phyloP scores from a whole-genome alignment of 2,329 filamentous ascomycete species.

The Coniochaeta sp. region DNA sequence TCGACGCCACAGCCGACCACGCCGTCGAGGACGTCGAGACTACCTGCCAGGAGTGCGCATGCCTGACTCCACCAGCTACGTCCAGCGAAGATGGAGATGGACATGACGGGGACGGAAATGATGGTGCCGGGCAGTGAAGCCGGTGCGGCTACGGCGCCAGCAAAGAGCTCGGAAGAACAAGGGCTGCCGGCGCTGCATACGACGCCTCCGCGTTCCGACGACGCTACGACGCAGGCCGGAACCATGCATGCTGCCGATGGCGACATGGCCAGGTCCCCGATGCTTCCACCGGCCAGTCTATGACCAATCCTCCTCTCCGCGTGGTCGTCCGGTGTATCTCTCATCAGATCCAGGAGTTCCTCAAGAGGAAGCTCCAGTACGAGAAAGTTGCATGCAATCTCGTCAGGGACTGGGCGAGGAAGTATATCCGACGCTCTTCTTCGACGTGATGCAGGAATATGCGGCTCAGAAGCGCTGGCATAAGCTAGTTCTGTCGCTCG shows the following conservation, averaged over 20 bases:
- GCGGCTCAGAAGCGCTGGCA: background rate
- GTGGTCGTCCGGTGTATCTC: background rate
- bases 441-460: background rate
- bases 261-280: background rate
- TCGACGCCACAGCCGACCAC: background rate
- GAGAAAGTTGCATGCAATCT: background rate
- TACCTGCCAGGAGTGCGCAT: background rate
- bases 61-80: background rate
- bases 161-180: background rate
- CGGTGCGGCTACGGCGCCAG: background rate
- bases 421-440: background rate
- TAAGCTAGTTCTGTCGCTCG: background rate
- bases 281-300: background rate
- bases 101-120: too few species aligned
- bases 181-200: background rate
- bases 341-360: background rate
- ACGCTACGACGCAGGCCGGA: too few species aligned
- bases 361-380: background rate
- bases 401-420: background rate
- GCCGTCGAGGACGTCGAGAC: background rate
- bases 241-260: background rate
- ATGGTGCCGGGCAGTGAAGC: too few species aligned
- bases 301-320: background rate
- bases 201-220: too few species aligned
- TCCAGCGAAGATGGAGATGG: background rate